A percentile compares a stretch with the other conserved stretches of the same genome.
phyloP scores from a whole-genome alignment of 805 yeast species.

The Suhomyces kilbournensis region DNA sequence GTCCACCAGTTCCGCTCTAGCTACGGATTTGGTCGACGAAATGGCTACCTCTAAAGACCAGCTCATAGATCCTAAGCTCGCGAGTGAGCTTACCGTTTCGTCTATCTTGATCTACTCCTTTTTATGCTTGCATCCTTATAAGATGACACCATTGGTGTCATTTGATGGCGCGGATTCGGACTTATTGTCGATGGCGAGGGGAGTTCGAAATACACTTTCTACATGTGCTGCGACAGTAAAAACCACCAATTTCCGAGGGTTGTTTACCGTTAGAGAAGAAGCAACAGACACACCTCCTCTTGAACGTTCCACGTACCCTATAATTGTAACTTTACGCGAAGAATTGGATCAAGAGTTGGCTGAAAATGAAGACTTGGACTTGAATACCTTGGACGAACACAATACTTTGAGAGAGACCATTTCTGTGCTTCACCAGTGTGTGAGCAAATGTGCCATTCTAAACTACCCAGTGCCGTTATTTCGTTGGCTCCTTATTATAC shows the following conservation, averaged over 20 bases:
- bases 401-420: conserved; percentile 7
- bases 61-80: not conserved
- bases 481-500: conserved; percentile 22
- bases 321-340: conserved; percentile 6
- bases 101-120: conserved; percentile 25
- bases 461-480: conserved; percentile 33
- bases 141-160: conserved; percentile 26
- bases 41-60: not conserved
- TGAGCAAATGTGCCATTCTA: conserved; percentile 11
- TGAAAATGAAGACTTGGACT: not conserved
- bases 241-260: conserved; percentile 1
- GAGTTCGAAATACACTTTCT: conserved; percentile 11
- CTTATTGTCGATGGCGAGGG: conserved; percentile 18
- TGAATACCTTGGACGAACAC: not conserved
- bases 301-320: conserved; percentile 5
- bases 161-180: conserved; percentile 19
- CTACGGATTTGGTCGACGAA: not conserved
- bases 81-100: conserved; percentile 17
- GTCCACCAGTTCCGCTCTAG: conserved; percentile 9
- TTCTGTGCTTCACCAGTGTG: conserved; percentile 11
- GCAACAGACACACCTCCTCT: not conserved
- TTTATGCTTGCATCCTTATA: conserved; percentile 31
- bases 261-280: not conserved
- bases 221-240: not conserved
- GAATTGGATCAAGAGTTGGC: conserved; percentile 2